These are phyloP conservation scores for Fusarium sp. DNA, from an alignment of 2,329 filamentous ascomycete species.

Conservation along the genomic window DNA sequence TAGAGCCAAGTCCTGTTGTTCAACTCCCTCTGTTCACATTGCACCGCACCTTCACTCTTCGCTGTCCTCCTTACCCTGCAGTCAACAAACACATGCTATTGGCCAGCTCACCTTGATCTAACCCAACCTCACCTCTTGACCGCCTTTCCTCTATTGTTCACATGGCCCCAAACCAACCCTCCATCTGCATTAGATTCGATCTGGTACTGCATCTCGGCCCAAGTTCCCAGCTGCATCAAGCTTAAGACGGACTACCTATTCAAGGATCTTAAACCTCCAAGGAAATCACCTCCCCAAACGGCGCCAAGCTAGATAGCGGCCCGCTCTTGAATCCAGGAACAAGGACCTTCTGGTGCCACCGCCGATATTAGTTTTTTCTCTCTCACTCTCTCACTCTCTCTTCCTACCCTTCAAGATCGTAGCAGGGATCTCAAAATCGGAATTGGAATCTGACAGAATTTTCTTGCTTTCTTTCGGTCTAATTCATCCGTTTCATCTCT, in stretches of 20 bases:
- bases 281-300: conserved; percentile 9
- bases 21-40: background rate
- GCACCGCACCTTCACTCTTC: background rate
- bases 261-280: conserved; percentile 13
- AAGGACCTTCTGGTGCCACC: conserved; percentile 34
- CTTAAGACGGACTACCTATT: conserved; percentile 11
- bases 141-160: conserved; percentile 40
- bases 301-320: conserved; percentile 37
- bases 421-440: conserved; percentile 24
- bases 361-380: conserved; percentile 15
- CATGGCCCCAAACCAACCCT: conserved; percentile 23
- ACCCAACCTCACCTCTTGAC: conserved; percentile 29
- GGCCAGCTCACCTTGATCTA: background rate
- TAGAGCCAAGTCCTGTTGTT: conserved; percentile 9
- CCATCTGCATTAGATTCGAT: conserved; percentile 32
- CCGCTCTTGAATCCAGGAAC: conserved; percentile 42
- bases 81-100: conserved; percentile 9
- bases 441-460: conserved; percentile 11
- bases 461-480: background rate
- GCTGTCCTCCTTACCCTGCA: conserved; percentile 25
- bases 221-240: conserved; percentile 22
- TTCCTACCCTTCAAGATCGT: conserved; percentile 13
- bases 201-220: conserved; percentile 19
- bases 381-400: background rate
- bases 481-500: conserved; percentile 5